Conservation (phyloP, 163 green algal species). For the Picocystis sp. region DNA sequence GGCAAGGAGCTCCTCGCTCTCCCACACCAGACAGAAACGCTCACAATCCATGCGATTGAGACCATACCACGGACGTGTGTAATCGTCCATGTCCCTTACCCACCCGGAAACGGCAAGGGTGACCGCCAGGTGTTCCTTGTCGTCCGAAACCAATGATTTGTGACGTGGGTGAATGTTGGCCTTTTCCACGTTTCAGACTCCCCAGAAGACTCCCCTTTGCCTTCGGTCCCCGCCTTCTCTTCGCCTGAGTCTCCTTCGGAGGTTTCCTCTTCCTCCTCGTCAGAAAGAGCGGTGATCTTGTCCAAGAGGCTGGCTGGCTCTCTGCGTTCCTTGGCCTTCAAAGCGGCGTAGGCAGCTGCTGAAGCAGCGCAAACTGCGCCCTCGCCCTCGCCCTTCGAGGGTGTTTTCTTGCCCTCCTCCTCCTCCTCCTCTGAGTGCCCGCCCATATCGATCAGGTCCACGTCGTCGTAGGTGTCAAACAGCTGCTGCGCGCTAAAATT, state of each 20-base stretch:
- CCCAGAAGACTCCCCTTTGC: neutral
- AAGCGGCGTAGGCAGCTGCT: no score
- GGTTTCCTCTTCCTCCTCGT: neutral
- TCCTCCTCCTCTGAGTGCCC: no score
- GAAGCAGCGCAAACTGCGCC: no score
- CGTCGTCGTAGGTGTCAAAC: no score
- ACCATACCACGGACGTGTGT: constrained; percentile 30
- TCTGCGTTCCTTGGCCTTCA: no score
- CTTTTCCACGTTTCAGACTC: neutral
- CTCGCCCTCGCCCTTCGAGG: no score
- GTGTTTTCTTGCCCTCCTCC: no score
- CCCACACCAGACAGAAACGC: constrained; percentile 47
- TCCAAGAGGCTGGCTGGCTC: neutral
- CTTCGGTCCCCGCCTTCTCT: neutral
- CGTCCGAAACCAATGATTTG: neutral
- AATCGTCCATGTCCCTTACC: constrained; percentile 30
- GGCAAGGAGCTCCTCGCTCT: constrained; percentile 20
- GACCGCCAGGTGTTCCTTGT: constrained; percentile 19
- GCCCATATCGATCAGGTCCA: no score
- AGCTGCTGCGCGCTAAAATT: no score
- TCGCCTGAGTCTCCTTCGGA: neutral
- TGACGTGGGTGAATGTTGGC: neutral
- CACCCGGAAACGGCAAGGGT: constrained; percentile 41
- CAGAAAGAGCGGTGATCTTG: neutral
- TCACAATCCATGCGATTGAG: constrained; percentile 30